These are phyloP conservation scores for Peronospora belbahrii DNA, from an alignment of 352 stramenopile genomes.

Conservation along the genomic window DNA sequence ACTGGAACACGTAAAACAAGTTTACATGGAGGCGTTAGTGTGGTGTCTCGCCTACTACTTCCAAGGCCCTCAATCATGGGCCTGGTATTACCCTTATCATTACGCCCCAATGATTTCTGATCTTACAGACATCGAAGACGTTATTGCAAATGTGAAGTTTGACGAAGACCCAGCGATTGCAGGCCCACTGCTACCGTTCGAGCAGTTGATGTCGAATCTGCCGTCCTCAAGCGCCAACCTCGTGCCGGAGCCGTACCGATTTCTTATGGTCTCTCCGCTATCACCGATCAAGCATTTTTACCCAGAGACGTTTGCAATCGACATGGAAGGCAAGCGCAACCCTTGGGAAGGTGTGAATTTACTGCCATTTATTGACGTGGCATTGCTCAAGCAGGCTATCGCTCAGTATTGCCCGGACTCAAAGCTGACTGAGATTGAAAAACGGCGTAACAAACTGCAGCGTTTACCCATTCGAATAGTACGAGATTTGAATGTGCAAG, in stretches of 20 bases:
- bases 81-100: constrained; percentile 99
- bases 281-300: constrained; percentile 97
- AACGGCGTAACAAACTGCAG: constrained; percentile 81
- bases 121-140: constrained; percentile 85
- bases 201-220: constrained; percentile 97
- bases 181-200: constrained; percentile 91
- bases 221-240: constrained; percentile 92
- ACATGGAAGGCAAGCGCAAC: constrained; percentile 89
- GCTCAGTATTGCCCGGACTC: constrained; percentile 85
- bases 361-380: constrained; percentile 96
- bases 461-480: constrained; percentile 72
- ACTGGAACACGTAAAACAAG: constrained; percentile 55
- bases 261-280: constrained; percentile 92
- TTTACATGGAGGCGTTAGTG: constrained; percentile 74
- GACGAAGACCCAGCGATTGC: constrained; percentile 49
- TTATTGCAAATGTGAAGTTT: constrained; percentile 74
- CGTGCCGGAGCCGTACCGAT: constrained; percentile 89
- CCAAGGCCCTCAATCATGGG: constrained; percentile 93
- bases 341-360: constrained; percentile 99
- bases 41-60: constrained; percentile 84
- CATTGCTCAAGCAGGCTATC: constrained; percentile 89
- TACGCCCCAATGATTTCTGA: constrained; percentile 98
- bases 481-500: constrained; percentile 66
- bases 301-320: constrained; percentile 72
- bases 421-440: constrained; percentile 87